phyloP scores from a whole-genome alignment of 1,284 basidiomycete genomes.

The Caloboletus firmus region DNA sequence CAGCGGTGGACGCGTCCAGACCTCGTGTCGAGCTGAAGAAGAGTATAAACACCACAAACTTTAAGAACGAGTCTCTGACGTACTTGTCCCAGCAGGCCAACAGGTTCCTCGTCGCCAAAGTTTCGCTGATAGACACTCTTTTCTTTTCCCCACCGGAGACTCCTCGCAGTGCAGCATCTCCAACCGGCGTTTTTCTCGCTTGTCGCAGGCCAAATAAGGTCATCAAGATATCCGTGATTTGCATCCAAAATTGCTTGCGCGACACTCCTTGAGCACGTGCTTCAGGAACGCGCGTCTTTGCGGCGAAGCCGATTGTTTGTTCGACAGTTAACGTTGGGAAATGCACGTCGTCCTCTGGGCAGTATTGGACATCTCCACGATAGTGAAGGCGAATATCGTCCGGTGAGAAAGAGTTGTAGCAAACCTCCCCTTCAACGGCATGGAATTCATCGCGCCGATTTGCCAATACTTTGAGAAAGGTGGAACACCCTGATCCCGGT shows the following conservation, averaged over 20 bases:
- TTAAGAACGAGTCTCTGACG: not conserved
- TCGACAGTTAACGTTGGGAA: conserved; percentile 75
- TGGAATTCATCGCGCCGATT: conserved; percentile 66
- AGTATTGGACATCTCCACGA: conserved; percentile 70
- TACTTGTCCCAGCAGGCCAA: conserved; percentile 59
- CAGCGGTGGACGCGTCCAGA: conserved; percentile 70
- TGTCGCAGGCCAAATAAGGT: conserved; percentile 77
- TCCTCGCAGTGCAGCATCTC: conserved; percentile 73
- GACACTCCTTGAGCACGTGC: conserved; percentile 44
- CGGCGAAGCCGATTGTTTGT: conserved; percentile 64
- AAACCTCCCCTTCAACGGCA: conserved; percentile 59
- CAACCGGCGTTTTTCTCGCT: conserved; percentile 59
- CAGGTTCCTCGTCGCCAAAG: conserved; percentile 44
- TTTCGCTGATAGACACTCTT: conserved; percentile 64
- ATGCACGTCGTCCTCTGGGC: conserved; percentile 72
- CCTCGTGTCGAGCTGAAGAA: conserved; percentile 59
- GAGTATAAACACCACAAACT: not conserved
- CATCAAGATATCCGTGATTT: conserved; percentile 54
- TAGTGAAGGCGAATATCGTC: conserved; percentile 52
- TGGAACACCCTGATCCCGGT: conserved; percentile 71
- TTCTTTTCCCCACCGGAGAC: conserved; percentile 81
- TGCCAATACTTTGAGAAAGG: conserved; percentile 70
- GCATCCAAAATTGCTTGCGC: conserved; percentile 47
- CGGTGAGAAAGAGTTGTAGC: conserved; percentile 65
- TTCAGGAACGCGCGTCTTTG: conserved; percentile 59